phyloP scores from a whole-genome alignment of 257 asterid species.

The Nicotiana otophora region DNA sequence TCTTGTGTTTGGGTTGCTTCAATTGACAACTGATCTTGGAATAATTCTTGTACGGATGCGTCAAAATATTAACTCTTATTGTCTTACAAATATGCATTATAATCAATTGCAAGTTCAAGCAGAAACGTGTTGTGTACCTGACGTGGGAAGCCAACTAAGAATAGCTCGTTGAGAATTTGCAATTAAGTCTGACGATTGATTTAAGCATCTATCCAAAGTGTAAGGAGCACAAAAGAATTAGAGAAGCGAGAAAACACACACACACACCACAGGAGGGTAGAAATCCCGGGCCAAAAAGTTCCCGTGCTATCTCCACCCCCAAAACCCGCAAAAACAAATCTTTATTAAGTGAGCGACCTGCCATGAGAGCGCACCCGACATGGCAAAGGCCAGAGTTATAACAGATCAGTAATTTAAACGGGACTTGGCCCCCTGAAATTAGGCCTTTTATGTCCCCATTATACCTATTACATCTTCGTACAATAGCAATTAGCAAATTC shows the following conservation, averaged over 20 bases:
- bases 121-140: neutral
- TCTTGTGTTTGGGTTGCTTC: too few species aligned
- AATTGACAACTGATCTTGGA: too few species aligned
- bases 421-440: conserved; percentile 7
- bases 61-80: too few species aligned
- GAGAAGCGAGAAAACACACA: neutral
- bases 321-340: neutral
- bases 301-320: conserved; percentile 27
- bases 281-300: conserved; percentile 15
- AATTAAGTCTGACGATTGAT: neutral
- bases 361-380: conserved; percentile 42
- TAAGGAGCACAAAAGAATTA: neutral
- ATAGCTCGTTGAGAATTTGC: neutral
- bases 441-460: conserved; percentile 7
- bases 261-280: neutral
- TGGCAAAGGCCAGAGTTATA: conserved; percentile 27
- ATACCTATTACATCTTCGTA: neutral
- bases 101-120: neutral
- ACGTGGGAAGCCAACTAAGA: neutral
- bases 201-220: neutral
- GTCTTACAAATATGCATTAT: neutral
- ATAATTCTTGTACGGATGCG: too few species aligned
- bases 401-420: neutral
- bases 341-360: conserved; percentile 23
- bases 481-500: neutral